Percentiles rank a stretch among this genome's conserved stretches.
Conservation (phyloP, 2,329 filamentous ascomycete genomes). For the Colletotrichum spaethianum region DNA sequence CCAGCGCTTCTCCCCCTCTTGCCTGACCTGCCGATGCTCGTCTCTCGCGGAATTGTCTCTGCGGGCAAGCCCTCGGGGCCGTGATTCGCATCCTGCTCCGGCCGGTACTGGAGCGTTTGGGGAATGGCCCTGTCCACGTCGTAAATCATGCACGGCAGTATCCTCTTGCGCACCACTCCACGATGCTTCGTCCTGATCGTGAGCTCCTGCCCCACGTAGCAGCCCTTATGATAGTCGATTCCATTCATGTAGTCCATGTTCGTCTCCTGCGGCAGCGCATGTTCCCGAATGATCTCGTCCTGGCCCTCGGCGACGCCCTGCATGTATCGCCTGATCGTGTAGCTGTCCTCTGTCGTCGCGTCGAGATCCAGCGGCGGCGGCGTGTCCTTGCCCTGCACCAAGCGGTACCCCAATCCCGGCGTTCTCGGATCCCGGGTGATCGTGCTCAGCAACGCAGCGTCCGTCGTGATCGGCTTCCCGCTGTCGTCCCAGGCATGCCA, state of each 20-base stretch:
- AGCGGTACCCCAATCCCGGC: slow-evolving; percentile 68
- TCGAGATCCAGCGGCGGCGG: slow-evolving; percentile 58
- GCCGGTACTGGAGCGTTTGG: slow-evolving; percentile 62
- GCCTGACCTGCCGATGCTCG: slow-evolving; percentile 65
- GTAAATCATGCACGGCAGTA: slow-evolving; percentile 86
- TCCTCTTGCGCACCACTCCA: slow-evolving; percentile 91
- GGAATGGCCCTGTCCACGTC: slow-evolving; percentile 56
- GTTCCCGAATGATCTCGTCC: slow-evolving; percentile 78
- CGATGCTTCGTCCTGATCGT: slow-evolving; percentile 96
- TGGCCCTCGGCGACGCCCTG: slow-evolving; percentile 89
- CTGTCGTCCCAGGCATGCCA: slow-evolving; percentile 82
- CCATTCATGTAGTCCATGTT: slow-evolving; percentile 90
- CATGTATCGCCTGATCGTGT: slow-evolving; percentile 83
- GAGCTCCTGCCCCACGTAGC: slow-evolving; percentile 96
- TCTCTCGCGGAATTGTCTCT: slow-evolving; percentile 59
- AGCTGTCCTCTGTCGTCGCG: slow-evolving; percentile 69
- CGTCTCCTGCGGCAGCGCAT: slow-evolving; percentile 86
- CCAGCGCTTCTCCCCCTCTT: slow-evolving; percentile 80
- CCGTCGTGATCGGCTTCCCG: slow-evolving; percentile 19
- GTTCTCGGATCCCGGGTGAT: slow-evolving; percentile 67
- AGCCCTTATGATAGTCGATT: slow-evolving; percentile 95
- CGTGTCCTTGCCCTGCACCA: slow-evolving; percentile 53
- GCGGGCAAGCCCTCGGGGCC: slow-evolving; percentile 48
- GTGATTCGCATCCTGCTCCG: slow-evolving; percentile 45
- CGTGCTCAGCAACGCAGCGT: slow-evolving; percentile 46